phyloP scores from a whole-genome alignment of 192 early-diverging fungal species.

The Linnemannia exigua region DNA sequence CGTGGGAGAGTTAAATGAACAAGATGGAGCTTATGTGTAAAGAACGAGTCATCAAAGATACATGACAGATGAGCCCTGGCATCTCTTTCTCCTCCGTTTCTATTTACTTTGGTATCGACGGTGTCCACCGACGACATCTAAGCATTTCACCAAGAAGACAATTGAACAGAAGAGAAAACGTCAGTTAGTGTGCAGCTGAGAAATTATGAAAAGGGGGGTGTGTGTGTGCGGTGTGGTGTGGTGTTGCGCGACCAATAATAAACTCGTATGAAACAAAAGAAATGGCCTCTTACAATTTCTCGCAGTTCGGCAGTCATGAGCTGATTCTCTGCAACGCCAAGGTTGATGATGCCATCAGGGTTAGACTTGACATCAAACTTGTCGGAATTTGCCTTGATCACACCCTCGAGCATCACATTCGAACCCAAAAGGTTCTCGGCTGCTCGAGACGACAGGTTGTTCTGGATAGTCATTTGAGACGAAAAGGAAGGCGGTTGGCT shows the following conservation, averaged over 20 bases:
- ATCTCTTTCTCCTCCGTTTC: neutral
- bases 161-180: neutral
- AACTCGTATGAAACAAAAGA: neutral
- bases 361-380: conserved; percentile 61
- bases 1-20: neutral
- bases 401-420: conserved; percentile 38
- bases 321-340: conserved; percentile 85
- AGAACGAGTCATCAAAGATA: neutral
- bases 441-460: conserved; percentile 29
- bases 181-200: too few relatives aligned
- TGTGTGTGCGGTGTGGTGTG: too few relatives aligned
- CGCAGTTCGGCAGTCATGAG: conserved; percentile 70
- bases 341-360: conserved; percentile 81
- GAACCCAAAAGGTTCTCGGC: conserved; percentile 27
- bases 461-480: conserved; percentile 14
- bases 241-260: too few relatives aligned
- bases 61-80: neutral
- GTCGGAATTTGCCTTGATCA: conserved; percentile 29
- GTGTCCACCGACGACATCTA: conserved; percentile 32
- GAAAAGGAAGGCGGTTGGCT: neutral
- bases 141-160: neutral
- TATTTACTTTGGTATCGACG: conserved; percentile 34
- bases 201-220: too few relatives aligned
- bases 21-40: neutral
- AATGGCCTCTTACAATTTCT: conserved; percentile 67